Evolutionary conservation across 2,329 filamentous ascomycete species (phyloP).

Genomic region (Orbilia brochopaga): DNA sequence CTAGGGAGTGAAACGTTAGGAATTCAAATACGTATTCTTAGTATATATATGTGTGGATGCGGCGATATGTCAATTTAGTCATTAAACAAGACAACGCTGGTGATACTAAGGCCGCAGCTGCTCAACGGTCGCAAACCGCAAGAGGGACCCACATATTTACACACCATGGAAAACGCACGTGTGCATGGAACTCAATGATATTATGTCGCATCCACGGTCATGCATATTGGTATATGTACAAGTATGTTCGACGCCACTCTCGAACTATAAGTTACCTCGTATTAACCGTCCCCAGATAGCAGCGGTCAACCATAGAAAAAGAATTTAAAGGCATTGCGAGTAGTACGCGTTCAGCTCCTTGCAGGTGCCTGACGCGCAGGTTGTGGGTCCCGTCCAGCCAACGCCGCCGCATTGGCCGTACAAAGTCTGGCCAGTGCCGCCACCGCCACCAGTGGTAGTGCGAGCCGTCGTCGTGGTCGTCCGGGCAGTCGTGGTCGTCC

Average conservation of each 20-base stretch:
- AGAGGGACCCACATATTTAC: too few relatives aligned
- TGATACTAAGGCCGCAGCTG: too few relatives aligned
- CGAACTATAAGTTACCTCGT: too few relatives aligned
- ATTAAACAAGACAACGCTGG: too few relatives aligned
- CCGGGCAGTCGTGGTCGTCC: slow-evolving; percentile 6
- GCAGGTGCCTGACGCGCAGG: slow-evolving; percentile 57
- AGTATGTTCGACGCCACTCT: not conserved
- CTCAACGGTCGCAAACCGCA: too few relatives aligned
- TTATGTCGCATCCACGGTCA: slow-evolving; percentile 25
- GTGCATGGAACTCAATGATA: too few relatives aligned
- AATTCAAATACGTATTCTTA: too few relatives aligned
- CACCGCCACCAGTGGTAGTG: slow-evolving; percentile 17
- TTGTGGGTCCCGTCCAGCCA: slow-evolving; percentile 56
- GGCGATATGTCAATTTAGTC: too few relatives aligned
- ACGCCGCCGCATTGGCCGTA: slow-evolving; percentile 57
- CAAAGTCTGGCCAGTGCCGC: slow-evolving; percentile 50
- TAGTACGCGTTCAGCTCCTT: slow-evolving; percentile 56
- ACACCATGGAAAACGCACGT: not conserved
- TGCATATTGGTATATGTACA: slow-evolving; percentile 36
- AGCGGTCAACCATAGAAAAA: not conserved
- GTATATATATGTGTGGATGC: too few relatives aligned
- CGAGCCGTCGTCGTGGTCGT: slow-evolving; percentile 10
- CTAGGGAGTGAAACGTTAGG: too few relatives aligned
- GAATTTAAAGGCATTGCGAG: slow-evolving; percentile 43
- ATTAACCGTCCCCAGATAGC: slow-evolving; percentile 1